phyloP scores from a whole-genome alignment of 2,329 filamentous ascomycete genomes.

The Tolypocladium guangdongense region DNA sequence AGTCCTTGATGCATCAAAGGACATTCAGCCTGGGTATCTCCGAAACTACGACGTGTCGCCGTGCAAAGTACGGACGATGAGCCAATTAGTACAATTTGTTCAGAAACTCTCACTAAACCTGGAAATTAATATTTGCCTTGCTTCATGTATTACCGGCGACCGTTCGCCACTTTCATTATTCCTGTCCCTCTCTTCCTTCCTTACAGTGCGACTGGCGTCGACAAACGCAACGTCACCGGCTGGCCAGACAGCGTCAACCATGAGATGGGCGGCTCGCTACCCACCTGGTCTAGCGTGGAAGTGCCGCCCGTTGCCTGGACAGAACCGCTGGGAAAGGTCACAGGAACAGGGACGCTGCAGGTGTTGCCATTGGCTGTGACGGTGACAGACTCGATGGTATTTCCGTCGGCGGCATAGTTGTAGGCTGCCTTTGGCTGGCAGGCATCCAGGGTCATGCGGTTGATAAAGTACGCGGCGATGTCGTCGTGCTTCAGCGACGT shows the following conservation, averaged over 20 bases:
- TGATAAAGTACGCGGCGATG: slow-evolving; percentile 36
- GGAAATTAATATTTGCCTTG: too few relatives aligned
- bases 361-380: slow-evolving; percentile 36
- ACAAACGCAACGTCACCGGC: slow-evolving; percentile 28
- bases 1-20: too few relatives aligned
- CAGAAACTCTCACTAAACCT: background rate
- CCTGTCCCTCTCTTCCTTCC: background rate
- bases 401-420: slow-evolving; percentile 27
- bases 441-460: slow-evolving; percentile 39
- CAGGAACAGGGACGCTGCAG: slow-evolving; percentile 39
- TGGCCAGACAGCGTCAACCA: slow-evolving; percentile 35
- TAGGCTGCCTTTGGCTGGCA: slow-evolving; percentile 39
- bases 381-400: slow-evolving; percentile 37
- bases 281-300: slow-evolving; percentile 36
- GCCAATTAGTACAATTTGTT: background rate
- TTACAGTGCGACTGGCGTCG: background rate
- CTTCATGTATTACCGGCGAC: background rate
- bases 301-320: slow-evolving; percentile 31
- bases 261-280: slow-evolving; percentile 39
- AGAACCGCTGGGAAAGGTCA: slow-evolving; percentile 36
- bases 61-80: background rate
- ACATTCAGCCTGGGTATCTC: too few relatives aligned
- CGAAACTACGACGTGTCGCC: too few relatives aligned
- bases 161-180: background rate
- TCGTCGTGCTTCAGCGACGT: slow-evolving; percentile 28